Conservation (phyloP, 228 moss, liverwort and hornwort genomes). For the Sphagnum magellanicum region DNA sequence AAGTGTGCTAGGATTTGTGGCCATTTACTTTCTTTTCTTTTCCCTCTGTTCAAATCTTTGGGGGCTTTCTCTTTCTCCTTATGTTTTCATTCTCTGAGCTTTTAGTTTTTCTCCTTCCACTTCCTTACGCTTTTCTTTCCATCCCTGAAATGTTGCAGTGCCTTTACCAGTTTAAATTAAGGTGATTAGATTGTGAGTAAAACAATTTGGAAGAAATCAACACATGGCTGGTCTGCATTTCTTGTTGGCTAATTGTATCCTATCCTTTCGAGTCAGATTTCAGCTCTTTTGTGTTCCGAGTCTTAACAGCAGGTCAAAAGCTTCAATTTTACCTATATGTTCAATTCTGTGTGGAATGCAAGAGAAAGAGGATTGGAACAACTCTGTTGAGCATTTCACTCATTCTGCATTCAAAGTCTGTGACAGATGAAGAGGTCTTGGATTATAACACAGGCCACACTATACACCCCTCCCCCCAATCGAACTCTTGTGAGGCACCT, state of each 20-base stretch:
- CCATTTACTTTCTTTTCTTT: neutral
- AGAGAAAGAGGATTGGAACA: constrained; percentile 93
- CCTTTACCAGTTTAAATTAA: neutral
- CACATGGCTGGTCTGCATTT: neutral
- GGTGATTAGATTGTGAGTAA: neutral
- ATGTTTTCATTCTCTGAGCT: neutral
- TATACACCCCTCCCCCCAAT: no score
- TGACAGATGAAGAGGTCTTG: constrained; percentile 65
- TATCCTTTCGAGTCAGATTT: neutral
- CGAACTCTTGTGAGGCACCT: no score
- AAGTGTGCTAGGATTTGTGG: constrained; percentile 18
- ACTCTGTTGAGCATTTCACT: constrained; percentile 68
- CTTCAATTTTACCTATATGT: neutral
- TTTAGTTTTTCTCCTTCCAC: no score
- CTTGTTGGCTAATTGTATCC: neutral
- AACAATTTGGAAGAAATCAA: no score
- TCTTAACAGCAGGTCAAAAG: neutral
- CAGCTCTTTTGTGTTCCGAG: neutral
- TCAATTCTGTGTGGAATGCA: constrained; percentile 1
- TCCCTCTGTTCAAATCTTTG: neutral
- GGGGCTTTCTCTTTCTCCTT: neutral
- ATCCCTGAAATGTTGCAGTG: no score
- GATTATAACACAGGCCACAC: constrained; percentile 44
- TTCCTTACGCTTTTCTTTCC: no score
- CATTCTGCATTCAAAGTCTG: constrained; percentile 65